Conservation (phyloP, 73 alveolate species). For the Tetrahymena thermophila region DNA sequence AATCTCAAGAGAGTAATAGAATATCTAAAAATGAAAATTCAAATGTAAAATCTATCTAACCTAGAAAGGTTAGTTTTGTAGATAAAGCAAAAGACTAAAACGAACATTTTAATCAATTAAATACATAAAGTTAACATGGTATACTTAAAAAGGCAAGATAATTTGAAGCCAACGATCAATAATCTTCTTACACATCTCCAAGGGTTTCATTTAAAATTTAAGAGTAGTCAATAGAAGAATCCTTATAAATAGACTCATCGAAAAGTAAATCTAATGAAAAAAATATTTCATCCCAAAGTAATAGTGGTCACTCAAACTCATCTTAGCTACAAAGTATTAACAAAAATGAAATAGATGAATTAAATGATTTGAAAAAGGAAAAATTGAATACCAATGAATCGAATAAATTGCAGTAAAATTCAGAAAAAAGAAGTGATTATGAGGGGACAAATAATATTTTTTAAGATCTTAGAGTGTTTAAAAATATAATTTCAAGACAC, state of each 20-base stretch:
- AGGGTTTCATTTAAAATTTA: not conserved
- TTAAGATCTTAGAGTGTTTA: not conserved
- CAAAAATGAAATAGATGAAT: too few species aligned
- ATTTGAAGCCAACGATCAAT: not conserved
- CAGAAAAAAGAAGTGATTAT: not conserved
- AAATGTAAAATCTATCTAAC: not conserved
- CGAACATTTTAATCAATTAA: not conserved
- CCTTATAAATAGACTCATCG: not conserved
- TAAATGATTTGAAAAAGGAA: not conserved
- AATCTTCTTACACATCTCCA: not conserved
- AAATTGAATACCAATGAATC: not conserved
- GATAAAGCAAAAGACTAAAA: not conserved
- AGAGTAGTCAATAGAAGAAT: not conserved
- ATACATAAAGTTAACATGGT: not conserved
- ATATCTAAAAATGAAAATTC: not conserved
- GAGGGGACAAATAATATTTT: not conserved
- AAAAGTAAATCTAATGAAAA: too few species aligned
- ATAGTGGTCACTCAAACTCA: too few species aligned
- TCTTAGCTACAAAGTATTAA: too few species aligned
- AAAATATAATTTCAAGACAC: not conserved
- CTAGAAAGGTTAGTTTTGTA: not conserved
- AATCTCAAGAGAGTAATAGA: not conserved
- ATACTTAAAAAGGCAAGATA: not conserved
- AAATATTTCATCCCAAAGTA: too few species aligned
- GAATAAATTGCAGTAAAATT: too few species aligned